phyloP scores from a whole-genome alignment of 2,329 filamentous ascomycete species.

The Acephala macrosclerotiorum region DNA sequence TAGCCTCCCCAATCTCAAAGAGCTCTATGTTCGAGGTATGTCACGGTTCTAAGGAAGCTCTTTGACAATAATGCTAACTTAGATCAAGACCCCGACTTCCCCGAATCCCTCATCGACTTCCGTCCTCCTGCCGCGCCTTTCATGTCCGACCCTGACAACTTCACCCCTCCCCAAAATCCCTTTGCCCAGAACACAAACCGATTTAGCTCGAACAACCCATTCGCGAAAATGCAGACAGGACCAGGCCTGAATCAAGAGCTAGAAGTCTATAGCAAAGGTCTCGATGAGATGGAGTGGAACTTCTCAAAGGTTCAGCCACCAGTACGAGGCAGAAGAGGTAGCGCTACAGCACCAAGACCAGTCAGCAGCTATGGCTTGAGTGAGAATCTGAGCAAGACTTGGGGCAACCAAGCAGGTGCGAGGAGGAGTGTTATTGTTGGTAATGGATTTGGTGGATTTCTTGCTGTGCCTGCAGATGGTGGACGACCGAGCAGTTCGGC shows the following conservation, averaged over 20 bases:
- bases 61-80: background rate
- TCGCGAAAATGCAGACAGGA: background rate
- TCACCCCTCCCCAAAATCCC: constrained; percentile 29
- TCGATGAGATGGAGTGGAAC: constrained; percentile 73
- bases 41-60: background rate
- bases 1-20: constrained; percentile 74
- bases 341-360: constrained; percentile 49
- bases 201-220: constrained; percentile 44
- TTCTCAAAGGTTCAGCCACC: constrained; percentile 66
- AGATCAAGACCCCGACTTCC: constrained; percentile 72
- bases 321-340: constrained; percentile 46
- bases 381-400: constrained; percentile 49
- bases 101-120: constrained; percentile 75
- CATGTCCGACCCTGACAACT: constrained; percentile 46
- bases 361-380: constrained; percentile 51
- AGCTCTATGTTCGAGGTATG: constrained; percentile 76
- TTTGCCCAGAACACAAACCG: constrained; percentile 31
- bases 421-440: constrained; percentile 69
- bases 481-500: constrained; percentile 41
- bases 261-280: constrained; percentile 70
- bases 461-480: constrained; percentile 64
- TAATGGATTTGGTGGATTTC: constrained; percentile 71
- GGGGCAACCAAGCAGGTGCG: constrained; percentile 56
- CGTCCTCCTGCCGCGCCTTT: constrained; percentile 68
- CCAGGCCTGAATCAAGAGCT: constrained; percentile 61